These are phyloP conservation scores for Mariannaea sp. DNA, from an alignment of 2,329 filamentous ascomycete species.

Conservation along the genomic window DNA sequence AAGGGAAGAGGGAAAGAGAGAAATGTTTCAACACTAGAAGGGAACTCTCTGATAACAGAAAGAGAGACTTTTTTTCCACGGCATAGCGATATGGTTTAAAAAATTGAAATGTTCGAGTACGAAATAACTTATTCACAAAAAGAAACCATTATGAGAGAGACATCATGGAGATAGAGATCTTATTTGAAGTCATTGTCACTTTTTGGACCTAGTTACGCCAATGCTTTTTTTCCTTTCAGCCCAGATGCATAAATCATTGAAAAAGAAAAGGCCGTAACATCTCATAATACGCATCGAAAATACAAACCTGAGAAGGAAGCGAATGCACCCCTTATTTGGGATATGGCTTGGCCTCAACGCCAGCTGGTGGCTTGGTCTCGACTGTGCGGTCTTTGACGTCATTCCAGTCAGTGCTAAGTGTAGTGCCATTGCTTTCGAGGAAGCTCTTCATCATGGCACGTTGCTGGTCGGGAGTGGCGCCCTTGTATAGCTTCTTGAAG, in stretches of 20 bases:
- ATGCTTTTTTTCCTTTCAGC: no score
- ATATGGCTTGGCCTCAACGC: constrained; percentile 75
- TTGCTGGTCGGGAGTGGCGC: constrained; percentile 76
- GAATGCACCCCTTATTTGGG: background rate
- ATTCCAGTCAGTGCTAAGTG: constrained; percentile 88
- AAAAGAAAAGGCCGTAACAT: background rate
- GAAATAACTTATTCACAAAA: no score
- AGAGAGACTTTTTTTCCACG: background rate
- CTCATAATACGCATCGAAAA: no score
- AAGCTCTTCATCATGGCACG: constrained; percentile 99
- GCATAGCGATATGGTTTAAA: background rate
- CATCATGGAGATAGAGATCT: no score
- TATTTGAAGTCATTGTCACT: background rate
- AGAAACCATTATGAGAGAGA: no score
- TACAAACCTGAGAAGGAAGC: no score
- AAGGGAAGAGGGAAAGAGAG: background rate
- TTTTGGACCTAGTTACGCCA: background rate
- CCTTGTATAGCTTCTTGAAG: constrained; percentile 88
- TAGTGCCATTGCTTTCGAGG: constrained; percentile 89
- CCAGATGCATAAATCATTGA: no score
- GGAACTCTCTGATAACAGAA: background rate
- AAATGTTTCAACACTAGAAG: constrained; percentile 1
- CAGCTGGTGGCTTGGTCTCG: constrained; percentile 74
- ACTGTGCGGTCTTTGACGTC: constrained; percentile 77
- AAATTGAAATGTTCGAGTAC: background rate